phyloP scores from a whole-genome alignment of 371 early-diverging fungal species.

The Lichtheimia corymbifera region DNA sequence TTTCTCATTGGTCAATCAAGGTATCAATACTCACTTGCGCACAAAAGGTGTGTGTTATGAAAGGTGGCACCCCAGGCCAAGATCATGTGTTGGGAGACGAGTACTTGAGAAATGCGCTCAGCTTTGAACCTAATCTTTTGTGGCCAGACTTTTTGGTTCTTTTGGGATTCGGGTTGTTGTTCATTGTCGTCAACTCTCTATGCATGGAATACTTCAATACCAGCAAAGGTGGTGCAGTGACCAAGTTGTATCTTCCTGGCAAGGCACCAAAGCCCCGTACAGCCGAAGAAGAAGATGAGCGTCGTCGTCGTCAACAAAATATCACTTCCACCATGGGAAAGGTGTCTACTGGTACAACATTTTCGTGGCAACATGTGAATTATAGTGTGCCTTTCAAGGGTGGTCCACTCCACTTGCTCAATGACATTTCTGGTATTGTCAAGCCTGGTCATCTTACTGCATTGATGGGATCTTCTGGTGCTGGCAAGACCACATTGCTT shows the following conservation, averaged over 20 bases:
- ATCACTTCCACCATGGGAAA: constrained; percentile 19
- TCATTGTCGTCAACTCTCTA: constrained; percentile 38
- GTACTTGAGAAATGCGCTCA: constrained; percentile 64
- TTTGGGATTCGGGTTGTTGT: constrained; percentile 48
- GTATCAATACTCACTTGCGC: too few relatives aligned
- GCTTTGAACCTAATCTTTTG: constrained; percentile 23
- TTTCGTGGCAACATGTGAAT: constrained; percentile 49
- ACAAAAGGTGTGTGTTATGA: too few relatives aligned
- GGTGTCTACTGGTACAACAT: constrained; percentile 38
- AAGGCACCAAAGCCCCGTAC: constrained; percentile 27
- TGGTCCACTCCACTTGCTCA: constrained; percentile 42
- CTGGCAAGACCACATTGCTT: constrained; percentile 84
- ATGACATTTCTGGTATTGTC: constrained; percentile 52
- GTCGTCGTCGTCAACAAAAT: constrained; percentile 16
- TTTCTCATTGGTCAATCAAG: too few relatives aligned
- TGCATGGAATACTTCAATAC: constrained; percentile 51
- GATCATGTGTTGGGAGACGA: constrained; percentile 56
- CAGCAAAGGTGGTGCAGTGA: constrained; percentile 48
- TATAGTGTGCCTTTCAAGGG: constrained; percentile 54
- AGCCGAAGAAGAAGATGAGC: constrained; percentile 24
- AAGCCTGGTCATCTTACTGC: constrained; percentile 73
- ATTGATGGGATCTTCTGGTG: constrained; percentile 79
- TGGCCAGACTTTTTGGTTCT: constrained; percentile 47
- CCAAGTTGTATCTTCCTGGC: constrained; percentile 50
- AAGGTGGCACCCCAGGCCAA: constrained; percentile 58